Conservation (phyloP, 1,284 basidiomycete species). For the Boletellus deceptivus region DNA sequence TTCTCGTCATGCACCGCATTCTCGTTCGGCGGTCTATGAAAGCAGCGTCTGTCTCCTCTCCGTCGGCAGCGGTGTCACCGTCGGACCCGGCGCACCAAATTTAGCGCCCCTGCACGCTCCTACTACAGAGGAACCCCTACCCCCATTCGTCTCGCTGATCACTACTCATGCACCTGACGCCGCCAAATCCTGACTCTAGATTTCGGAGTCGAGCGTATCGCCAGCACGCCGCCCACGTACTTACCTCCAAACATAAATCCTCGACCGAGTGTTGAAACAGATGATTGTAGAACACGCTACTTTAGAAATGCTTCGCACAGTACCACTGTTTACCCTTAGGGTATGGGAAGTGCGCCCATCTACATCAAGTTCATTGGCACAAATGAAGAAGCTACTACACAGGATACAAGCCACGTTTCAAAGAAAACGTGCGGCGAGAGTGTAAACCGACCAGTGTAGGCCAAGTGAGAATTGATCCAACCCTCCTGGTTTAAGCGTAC, state of each 20-base stretch:
- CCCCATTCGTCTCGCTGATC: too few species aligned
- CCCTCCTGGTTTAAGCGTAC: slow-evolving; percentile 56
- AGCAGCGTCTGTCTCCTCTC: neutral
- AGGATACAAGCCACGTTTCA: neutral
- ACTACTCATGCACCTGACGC: neutral
- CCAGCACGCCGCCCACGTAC: too few species aligned
- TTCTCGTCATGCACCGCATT: slow-evolving; percentile 27
- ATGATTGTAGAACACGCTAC: too few species aligned
- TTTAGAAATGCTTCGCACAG: too few species aligned
- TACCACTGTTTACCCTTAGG: too few species aligned
- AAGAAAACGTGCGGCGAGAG: neutral
- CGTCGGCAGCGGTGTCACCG: too few species aligned
- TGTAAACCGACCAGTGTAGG: neutral
- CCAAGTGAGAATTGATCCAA: neutral
- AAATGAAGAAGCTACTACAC: slow-evolving; percentile 12
- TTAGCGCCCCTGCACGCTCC: too few species aligned
- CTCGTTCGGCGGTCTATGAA: slow-evolving; percentile 15
- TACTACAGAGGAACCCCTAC: too few species aligned
- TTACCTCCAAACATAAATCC: too few species aligned
- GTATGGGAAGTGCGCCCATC: neutral
- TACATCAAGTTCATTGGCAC: slow-evolving; percentile 14
- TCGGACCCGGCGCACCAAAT: neutral
- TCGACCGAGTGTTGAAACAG: too few species aligned
- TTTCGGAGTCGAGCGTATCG: too few species aligned
- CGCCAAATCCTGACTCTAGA: neutral